Evolutionary conservation across 1,284 basidiomycete genomes (phyloP).

Genomic region (Trametes polyzona): DNA sequence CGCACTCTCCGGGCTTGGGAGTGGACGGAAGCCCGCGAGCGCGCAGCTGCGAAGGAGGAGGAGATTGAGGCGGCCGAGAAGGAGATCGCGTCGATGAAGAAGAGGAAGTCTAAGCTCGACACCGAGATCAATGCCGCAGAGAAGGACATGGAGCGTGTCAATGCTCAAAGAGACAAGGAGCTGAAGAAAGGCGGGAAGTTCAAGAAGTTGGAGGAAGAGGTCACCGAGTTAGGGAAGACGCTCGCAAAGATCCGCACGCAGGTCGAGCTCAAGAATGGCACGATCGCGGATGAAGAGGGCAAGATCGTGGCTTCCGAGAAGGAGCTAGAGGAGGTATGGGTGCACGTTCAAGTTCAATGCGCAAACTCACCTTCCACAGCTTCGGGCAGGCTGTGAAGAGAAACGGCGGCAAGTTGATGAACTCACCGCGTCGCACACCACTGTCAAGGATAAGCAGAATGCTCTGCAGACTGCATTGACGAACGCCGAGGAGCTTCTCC

Average conservation of each 20-base stretch:
- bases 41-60: slow-evolving; percentile 51
- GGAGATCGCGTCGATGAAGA: slow-evolving; percentile 51
- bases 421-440: slow-evolving; percentile 66
- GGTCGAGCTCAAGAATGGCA: slow-evolving; percentile 80
- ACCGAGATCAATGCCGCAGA: slow-evolving; percentile 57
- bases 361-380: slow-evolving; percentile 43
- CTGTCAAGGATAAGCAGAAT: slow-evolving; percentile 76
- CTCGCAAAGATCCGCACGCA: slow-evolving; percentile 90
- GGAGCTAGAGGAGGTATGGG: slow-evolving; percentile 64
- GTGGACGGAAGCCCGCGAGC: slow-evolving; percentile 68
- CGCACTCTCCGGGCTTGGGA: slow-evolving; percentile 89
- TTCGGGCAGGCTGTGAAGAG: slow-evolving; percentile 55
- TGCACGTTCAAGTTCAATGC: background rate
- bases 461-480: slow-evolving; percentile 65
- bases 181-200: slow-evolving; percentile 77
- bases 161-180: slow-evolving; percentile 67
- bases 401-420: slow-evolving; percentile 65
- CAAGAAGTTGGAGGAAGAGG: slow-evolving; percentile 78
- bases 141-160: slow-evolving; percentile 57
- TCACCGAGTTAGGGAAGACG: slow-evolving; percentile 80
- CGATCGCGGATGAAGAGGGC: slow-evolving; percentile 81
- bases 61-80: slow-evolving; percentile 55
- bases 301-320: slow-evolving; percentile 59
- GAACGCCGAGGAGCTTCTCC: slow-evolving; percentile 91
- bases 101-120: slow-evolving; percentile 53